Conservation (phyloP, 2,329 filamentous ascomycete species). For the Colletotrichum tropicale region DNA sequence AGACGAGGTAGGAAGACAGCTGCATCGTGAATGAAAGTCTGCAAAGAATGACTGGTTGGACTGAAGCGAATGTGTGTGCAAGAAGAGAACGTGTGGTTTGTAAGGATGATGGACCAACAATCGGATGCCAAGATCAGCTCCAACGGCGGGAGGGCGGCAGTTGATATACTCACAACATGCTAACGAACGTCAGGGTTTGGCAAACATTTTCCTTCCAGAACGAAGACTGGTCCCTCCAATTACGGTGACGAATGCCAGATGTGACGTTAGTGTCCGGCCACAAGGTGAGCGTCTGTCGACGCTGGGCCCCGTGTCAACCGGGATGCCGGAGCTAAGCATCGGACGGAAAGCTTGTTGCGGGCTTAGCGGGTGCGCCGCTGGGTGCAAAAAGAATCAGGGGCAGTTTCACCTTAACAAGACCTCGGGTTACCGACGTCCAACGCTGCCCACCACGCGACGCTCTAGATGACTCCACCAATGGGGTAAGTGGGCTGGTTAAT, state of each 20-base stretch:
- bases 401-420: constrained; percentile 4
- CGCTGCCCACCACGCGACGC: neutral
- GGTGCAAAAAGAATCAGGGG: neutral
- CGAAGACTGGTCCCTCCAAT: neutral
- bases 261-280: neutral
- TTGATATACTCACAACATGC: constrained; percentile 5
- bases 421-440: neutral
- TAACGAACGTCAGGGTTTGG: neutral
- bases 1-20: constrained; percentile 22
- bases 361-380: neutral
- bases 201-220: neutral
- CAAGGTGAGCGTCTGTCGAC: neutral
- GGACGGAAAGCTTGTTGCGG: constrained; percentile 12
- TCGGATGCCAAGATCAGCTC: neutral
- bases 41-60: neutral
- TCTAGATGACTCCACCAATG: neutral
- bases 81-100: neutral
- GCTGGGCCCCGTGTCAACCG: neutral
- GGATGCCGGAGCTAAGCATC: constrained; percentile 9
- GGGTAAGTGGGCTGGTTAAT: neutral
- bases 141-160: neutral
- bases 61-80: neutral
- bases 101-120: neutral
- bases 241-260: neutral
- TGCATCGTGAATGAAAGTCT: neutral